phyloP scores from a whole-genome alignment of 2,329 filamentous ascomycete species.

The Xylaria sp. region DNA sequence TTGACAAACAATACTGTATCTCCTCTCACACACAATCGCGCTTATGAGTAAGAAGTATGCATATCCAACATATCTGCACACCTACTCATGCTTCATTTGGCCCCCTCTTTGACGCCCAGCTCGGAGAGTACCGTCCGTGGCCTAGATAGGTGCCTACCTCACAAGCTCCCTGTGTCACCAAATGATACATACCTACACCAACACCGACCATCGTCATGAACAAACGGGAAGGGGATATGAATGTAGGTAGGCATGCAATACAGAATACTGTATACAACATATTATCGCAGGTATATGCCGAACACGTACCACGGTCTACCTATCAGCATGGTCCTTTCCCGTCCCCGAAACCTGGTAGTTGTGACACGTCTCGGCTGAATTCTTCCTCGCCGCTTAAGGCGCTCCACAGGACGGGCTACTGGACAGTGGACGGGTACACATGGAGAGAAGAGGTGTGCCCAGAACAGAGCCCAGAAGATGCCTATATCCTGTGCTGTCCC shows the following conservation, averaged over 20 bases:
- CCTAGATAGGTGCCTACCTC: neutral
- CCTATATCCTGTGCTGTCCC: too few species aligned
- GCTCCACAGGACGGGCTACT: neutral
- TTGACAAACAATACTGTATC: constrained; percentile 3
- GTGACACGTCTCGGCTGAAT: constrained; percentile 35
- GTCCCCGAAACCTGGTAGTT: constrained; percentile 31
- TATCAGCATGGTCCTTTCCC: constrained; percentile 21
- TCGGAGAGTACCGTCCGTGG: neutral
- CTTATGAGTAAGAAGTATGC: neutral
- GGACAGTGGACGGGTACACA: neutral
- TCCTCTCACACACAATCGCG: neutral
- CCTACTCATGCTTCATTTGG: constrained; percentile 13
- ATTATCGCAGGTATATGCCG: neutral
- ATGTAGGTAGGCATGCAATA: neutral
- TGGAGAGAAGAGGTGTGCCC: neutral
- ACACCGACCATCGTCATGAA: neutral
- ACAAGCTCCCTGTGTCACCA: constrained; percentile 11
- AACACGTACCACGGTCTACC: neutral
- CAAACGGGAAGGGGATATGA: constrained; percentile 4
- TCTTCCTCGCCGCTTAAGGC: constrained; percentile 14
- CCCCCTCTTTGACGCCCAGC: neutral
- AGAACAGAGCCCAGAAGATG: neutral
- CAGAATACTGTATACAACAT: constrained; percentile 2
- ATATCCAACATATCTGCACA: constrained; percentile 13
- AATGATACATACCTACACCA: neutral